Conservation (phyloP, 306 rosid genomes). For the Acacia acuminata region DNA sequence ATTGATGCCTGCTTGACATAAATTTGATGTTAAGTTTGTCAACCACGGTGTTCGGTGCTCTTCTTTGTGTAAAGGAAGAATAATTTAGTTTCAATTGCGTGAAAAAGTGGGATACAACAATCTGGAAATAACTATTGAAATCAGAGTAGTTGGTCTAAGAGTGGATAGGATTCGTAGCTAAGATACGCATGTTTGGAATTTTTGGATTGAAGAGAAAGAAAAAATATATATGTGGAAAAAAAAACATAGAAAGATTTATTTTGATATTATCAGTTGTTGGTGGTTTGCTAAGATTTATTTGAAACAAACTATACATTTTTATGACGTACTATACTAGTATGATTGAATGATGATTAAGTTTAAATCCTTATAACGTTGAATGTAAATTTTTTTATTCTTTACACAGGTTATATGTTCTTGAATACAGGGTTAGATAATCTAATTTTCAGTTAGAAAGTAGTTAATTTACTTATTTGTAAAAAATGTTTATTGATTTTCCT, state of each 20-base stretch:
- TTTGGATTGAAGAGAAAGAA: neutral
- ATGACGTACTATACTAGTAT: neutral
- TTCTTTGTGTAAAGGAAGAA: neutral
- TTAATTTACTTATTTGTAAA: no score
- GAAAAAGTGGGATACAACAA: neutral
- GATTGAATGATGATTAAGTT: neutral
- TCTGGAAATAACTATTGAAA: constrained; percentile 13
- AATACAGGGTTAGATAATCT: no score
- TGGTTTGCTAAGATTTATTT: neutral
- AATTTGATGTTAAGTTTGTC: neutral
- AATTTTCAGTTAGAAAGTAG: no score
- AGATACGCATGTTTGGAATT: neutral
- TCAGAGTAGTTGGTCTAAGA: neutral
- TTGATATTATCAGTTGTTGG: neutral
- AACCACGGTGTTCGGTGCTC: neutral
- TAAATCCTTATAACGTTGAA: no score
- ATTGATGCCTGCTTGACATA: constrained; percentile 11
- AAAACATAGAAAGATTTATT: neutral
- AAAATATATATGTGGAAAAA: neutral
- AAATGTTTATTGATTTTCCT: no score
- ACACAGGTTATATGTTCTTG: no score
- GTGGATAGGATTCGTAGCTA: neutral
- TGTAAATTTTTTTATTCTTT: neutral
- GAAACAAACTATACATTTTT: neutral
- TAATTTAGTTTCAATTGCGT: neutral